Base-by-base conservation (phyloP, 495 filamentous ascomycete species). In the Apiosordaria backusii region DNA sequence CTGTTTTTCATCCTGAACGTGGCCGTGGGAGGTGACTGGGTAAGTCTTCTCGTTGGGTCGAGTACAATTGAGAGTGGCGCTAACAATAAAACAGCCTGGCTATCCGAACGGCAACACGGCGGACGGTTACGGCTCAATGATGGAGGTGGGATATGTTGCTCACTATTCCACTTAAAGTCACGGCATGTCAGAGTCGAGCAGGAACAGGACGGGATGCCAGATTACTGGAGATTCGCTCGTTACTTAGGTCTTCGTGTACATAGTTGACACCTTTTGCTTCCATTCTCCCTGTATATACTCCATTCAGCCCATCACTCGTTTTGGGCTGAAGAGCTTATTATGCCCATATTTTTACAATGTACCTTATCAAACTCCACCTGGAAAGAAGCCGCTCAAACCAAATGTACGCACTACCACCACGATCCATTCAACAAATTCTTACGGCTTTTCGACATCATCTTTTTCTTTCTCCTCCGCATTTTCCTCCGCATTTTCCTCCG, bases 1-100 rank as follows among this genome's bases (percentile, higher is more conserved):
- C 67, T 81, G 62, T 84, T 74, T 65, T 76, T 84, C 45, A 80
- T 81, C 57, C 68, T 84, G 25, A 85, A 85, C 60, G 79, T 85
- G 1, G 83, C 83, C 4, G 81, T 85, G 59, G 82, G 83, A 6
- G 83, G 82, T 1, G 64, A 67, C 62, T 85, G 80, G 77, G 80
- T 82, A 68, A 69, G 80, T 77, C 63, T 64, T 22, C 23, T 55
- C 1, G 22, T 15, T 16, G 19, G 9, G 27, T 23, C 19, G 21
- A 1, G 50, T 6, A 22, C 13, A 35, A 19, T 4, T 19, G 2
- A 18, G 21, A 3, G 10, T 66, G 45, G 61, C 67, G 15, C 13
- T 62, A 16, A 16, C 40, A 24, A n/a, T 50, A 60, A 22, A 5
- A 54, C 60, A 81, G 79, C 78, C 79, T 65, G 78, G 78, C 7